A percentile compares a stretch with the other conserved stretches of the same genome.
Conservation (phyloP, 2,329 filamentous ascomycete species). For the Bisporella sp. region DNA sequence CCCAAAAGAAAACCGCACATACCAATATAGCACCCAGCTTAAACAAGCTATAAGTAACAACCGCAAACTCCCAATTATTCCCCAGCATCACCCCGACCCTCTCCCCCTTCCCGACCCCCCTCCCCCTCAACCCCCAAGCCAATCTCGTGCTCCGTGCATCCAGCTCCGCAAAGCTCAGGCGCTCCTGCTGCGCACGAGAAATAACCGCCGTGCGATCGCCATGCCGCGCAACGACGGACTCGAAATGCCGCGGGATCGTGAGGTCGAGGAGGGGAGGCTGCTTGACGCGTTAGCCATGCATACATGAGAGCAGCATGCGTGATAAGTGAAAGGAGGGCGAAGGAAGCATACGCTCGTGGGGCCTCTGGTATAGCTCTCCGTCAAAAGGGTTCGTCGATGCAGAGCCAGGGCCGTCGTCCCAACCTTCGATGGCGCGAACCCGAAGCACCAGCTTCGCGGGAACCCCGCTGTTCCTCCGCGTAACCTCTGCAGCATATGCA, state of each 20-base stretch:
- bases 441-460: too few relatives aligned
- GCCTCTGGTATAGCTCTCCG: slow-evolving; percentile 27
- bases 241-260: slow-evolving; percentile 69
- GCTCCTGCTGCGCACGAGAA: slow-evolving; percentile 41
- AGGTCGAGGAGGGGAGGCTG: slow-evolving; percentile 60
- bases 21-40: slow-evolving; percentile 90
- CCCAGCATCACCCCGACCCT: slow-evolving; percentile 81
- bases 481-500: too few relatives aligned
- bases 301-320: background rate
- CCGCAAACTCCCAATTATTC: slow-evolving; percentile 77
- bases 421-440: too few relatives aligned
- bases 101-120: slow-evolving; percentile 75
- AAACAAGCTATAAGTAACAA: slow-evolving; percentile 82
- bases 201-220: slow-evolving; percentile 59
- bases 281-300: background rate
- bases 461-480: too few relatives aligned
- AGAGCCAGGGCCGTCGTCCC: too few relatives aligned
- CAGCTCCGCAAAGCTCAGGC: slow-evolving; percentile 67
- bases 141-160: slow-evolving; percentile 71
- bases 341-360: slow-evolving; percentile 25
- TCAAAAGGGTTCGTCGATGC: slow-evolving; percentile 19
- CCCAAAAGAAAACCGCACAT: slow-evolving; percentile 16
- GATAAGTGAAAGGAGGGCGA: background rate
- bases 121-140: slow-evolving; percentile 59
- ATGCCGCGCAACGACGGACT: slow-evolving; percentile 52